phyloP scores from a whole-genome alignment of 306 rosid genomes.

The Cicer pinnatifidum region DNA sequence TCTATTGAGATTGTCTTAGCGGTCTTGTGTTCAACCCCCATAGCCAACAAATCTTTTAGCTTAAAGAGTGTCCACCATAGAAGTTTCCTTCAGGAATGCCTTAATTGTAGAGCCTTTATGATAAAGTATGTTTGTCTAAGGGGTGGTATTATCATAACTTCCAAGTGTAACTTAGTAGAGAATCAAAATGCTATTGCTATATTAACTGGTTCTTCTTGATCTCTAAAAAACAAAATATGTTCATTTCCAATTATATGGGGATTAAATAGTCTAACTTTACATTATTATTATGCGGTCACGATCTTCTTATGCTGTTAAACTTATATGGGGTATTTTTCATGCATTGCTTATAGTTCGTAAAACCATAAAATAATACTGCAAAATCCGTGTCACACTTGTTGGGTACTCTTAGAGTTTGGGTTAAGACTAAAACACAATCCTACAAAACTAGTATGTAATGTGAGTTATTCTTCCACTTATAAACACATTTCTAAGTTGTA shows the following conservation, averaged over 20 bases:
- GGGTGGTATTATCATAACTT: neutral
- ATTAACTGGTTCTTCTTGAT: constrained; percentile 10
- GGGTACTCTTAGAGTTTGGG: neutral
- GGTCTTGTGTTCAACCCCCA: too few relatives aligned
- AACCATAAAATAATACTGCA: constrained; percentile 5
- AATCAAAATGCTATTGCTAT: constrained; percentile 13
- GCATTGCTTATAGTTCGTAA: neutral
- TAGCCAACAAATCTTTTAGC: too few relatives aligned
- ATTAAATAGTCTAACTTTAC: neutral
- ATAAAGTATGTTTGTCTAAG: neutral
- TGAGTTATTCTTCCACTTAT: too few relatives aligned
- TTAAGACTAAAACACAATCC: too few relatives aligned
- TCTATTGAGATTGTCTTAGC: constrained; percentile 19
- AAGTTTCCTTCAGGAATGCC: constrained; percentile 11
- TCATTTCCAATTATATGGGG: constrained; percentile 15
- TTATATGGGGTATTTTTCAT: neutral
- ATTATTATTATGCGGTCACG: neutral
- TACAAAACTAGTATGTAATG: too few relatives aligned
- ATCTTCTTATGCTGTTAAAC: neutral
- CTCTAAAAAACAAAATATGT: neutral
- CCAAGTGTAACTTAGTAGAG: neutral
- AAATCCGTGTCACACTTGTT: neutral
- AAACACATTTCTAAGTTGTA: too few relatives aligned
- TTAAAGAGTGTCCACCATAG: neutral
- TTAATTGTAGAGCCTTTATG: constrained; percentile 29